Evolutionary conservation across 1,284 basidiomycete genomes (phyloP).

Genomic region (Austroboletus rostrupii): DNA sequence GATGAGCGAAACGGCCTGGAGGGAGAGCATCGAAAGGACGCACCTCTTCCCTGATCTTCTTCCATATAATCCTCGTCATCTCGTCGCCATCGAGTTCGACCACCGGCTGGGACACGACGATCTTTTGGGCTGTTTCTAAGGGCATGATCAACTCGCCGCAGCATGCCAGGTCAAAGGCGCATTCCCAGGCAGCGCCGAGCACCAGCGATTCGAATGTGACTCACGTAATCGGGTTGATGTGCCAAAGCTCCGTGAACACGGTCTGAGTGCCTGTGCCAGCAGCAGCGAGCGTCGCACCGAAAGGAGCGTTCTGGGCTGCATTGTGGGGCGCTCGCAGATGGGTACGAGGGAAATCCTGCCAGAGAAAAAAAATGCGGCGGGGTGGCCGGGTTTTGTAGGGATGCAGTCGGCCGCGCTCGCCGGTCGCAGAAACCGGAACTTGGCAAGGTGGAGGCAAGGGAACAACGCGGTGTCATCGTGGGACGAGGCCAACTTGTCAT

Average conservation of each 20-base stretch:
- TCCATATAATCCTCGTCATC: conserved; percentile 98
- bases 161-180: background rate
- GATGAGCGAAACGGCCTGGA: conserved; percentile 1
- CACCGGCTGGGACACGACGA: conserved; percentile 86
- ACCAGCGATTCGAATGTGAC: conserved; percentile 11
- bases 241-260: conserved; percentile 26
- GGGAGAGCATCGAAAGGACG: conserved; percentile 20
- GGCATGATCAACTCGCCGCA: conserved; percentile 7
- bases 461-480: conserved; percentile 25
- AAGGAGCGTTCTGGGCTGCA: conserved; percentile 23
- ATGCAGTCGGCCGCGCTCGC: conserved; percentile 8
- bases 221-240: conserved; percentile 28
- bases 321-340: conserved; percentile 10
- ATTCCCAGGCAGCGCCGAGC: conserved; percentile 4
- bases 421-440: conserved; percentile 20
- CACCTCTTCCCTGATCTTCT: conserved; percentile 96
- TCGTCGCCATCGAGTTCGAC: conserved; percentile 97
- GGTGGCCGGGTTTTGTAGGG: conserved; percentile 21
- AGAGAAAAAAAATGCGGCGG: background rate
- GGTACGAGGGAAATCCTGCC: too few species aligned
- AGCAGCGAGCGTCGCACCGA: conserved; percentile 23
- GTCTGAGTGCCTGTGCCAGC: conserved; percentile 20
- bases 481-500: conserved; percentile 6
- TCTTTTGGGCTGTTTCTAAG: conserved; percentile 45
- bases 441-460: conserved; percentile 7